Conservation (phyloP, 352 stramenopile genomes). For the Albugo candida region DNA sequence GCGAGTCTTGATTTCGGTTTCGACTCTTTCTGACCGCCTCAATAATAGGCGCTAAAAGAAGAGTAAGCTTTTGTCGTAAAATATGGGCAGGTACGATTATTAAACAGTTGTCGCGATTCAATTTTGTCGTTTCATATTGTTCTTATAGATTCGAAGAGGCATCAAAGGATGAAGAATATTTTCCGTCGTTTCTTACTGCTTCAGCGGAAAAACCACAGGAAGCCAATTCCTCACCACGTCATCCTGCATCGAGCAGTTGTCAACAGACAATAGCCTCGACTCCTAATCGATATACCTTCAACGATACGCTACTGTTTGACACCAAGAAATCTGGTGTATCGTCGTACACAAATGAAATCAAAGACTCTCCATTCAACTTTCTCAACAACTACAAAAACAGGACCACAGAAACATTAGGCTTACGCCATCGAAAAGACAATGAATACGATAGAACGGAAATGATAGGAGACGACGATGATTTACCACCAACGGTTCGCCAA, state of each 20-base stretch:
- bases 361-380: not conserved
- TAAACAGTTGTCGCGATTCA: not conserved
- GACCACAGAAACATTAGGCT: too few relatives aligned
- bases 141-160: not conserved
- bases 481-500: not conserved
- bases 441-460: too few relatives aligned
- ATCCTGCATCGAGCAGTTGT: constrained; percentile 11
- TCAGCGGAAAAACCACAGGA: constrained; percentile 27
- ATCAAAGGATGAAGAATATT: constrained; percentile 41
- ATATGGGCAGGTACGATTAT: not conserved
- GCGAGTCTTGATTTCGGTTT: too few relatives aligned
- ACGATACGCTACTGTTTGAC: not conserved
- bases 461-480: not conserved
- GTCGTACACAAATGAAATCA: not conserved
- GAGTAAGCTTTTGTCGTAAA: not conserved
- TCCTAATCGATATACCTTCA: not conserved
- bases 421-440: too few relatives aligned
- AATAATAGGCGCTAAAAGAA: constrained; percentile 11
- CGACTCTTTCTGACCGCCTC: constrained; percentile 23
- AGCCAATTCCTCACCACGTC: not conserved
- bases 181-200: constrained; percentile 49
- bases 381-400: not conserved
- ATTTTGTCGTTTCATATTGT: not conserved
- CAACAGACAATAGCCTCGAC: not conserved
- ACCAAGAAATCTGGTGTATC: not conserved